phyloP scores from a whole-genome alignment of 1,284 basidiomycete species.

The Termitomyces sp. region DNA sequence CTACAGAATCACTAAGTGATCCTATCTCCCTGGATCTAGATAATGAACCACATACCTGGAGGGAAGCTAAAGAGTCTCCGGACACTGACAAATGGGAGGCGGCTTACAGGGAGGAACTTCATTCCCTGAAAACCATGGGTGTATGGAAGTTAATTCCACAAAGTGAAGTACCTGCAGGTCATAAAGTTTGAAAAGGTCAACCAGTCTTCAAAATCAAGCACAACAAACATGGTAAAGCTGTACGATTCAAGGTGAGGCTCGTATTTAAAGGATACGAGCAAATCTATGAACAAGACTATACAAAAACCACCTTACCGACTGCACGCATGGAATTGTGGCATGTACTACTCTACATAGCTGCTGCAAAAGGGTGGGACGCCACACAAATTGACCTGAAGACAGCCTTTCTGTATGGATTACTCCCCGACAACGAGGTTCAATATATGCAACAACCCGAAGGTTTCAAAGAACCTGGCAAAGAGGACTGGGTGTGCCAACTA shows the following conservation, averaged over 20 bases:
- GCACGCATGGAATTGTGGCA: neutral
- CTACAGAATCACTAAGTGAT: too few species aligned
- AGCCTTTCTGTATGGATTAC: conserved; percentile 38
- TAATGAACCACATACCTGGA: too few species aligned
- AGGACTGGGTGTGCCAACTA: conserved; percentile 22
- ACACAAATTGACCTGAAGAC: conserved; percentile 30
- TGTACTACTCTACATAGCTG: neutral
- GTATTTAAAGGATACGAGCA: neutral
- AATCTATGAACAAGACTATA: neutral
- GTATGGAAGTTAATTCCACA: too few species aligned
- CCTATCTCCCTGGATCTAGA: too few species aligned
- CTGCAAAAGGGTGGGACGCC: conserved; percentile 5
- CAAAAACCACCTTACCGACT: neutral
- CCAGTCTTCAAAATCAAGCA: neutral
- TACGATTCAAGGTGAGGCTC: neutral
- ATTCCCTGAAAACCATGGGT: too few species aligned
- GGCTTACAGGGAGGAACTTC: too few species aligned
- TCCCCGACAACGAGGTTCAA: conserved; percentile 10
- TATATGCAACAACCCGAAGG: conserved; percentile 32
- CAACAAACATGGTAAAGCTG: neutral
- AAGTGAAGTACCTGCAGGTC: too few species aligned
- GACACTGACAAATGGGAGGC: too few species aligned
- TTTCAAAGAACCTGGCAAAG: conserved; percentile 20
- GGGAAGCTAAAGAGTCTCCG: too few species aligned
- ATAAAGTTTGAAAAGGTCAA: neutral